A percentile compares a stretch with the other conserved stretches of the same genome.
phyloP scores from a whole-genome alignment of 2,329 filamentous ascomycete species.

The Clonostachys chloroleuca region DNA sequence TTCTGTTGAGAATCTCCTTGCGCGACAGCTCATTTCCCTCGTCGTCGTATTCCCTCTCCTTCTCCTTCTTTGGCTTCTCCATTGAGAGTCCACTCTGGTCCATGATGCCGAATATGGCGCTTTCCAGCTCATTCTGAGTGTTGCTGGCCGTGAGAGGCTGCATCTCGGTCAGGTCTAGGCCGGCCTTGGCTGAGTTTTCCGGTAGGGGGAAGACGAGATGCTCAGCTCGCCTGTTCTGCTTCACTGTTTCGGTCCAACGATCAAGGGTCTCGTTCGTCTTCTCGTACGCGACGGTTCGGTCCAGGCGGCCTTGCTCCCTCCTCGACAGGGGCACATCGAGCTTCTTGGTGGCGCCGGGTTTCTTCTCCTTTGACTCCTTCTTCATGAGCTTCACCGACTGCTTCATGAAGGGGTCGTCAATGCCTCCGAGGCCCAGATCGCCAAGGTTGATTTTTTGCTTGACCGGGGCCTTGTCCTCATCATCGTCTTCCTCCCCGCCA shows the following conservation, averaged over 20 bases:
- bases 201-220: slow-evolving; percentile 84
- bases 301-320: slow-evolving; percentile 79
- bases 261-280: slow-evolving; percentile 89
- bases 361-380: slow-evolving; percentile 51
- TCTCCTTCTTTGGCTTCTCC: slow-evolving; percentile 36
- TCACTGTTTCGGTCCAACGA: slow-evolving; percentile 92
- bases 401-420: slow-evolving; percentile 72
- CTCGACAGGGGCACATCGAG: slow-evolving; percentile 79
- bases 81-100: slow-evolving; percentile 76
- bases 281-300: slow-evolving; percentile 78
- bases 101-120: slow-evolving; percentile 82
- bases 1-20: slow-evolving; percentile 66
- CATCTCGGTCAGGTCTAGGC: slow-evolving; percentile 58
- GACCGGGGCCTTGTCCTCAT: slow-evolving; percentile 31
- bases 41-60: slow-evolving; percentile 61
- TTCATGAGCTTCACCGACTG: slow-evolving; percentile 73
- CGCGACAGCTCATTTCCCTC: slow-evolving; percentile 69
- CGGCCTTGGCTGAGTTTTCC: slow-evolving; percentile 60
- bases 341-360: slow-evolving; percentile 52
- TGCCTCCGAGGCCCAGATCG: slow-evolving; percentile 67
- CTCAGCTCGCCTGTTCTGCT: slow-evolving; percentile 86
- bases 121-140: slow-evolving; percentile 75
- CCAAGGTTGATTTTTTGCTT: slow-evolving; percentile 69
- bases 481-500: slow-evolving; percentile 53
- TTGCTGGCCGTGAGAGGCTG: slow-evolving; percentile 58